These are phyloP conservation scores for Moricandia moricandioides DNA, from an alignment of 345 rosid genomes.

Conservation along the genomic window DNA sequence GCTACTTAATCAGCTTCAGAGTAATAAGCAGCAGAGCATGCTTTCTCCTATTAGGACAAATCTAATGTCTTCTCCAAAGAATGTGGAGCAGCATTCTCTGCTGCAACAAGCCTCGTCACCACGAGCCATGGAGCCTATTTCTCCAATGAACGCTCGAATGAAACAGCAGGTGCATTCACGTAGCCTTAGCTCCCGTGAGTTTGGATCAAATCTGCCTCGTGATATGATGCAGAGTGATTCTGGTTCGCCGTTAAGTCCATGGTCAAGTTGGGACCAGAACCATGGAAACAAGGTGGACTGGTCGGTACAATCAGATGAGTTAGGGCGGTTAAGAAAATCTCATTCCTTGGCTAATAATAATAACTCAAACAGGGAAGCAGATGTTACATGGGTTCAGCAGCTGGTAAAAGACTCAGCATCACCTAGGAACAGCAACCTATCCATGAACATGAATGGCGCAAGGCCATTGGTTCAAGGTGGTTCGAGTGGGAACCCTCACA, in stretches of 20 bases:
- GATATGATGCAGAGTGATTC: constrained; percentile 30
- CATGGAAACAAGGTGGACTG: constrained; percentile 52
- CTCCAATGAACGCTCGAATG: constrained; percentile 61
- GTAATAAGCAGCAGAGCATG: constrained; percentile 72
- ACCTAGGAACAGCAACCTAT: constrained; percentile 44
- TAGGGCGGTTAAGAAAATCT: constrained; percentile 48
- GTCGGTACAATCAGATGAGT: constrained; percentile 56
- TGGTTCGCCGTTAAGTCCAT: constrained; percentile 63
- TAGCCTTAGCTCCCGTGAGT: constrained; percentile 64
- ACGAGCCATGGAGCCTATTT: constrained; percentile 67
- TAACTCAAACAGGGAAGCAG: constrained; percentile 52
- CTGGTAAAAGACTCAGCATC: constrained; percentile 69
- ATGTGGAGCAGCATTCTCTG: constrained; percentile 59
- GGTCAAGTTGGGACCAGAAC: constrained; percentile 85
- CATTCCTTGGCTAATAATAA: constrained; percentile 44
- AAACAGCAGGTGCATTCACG: constrained; percentile 58
- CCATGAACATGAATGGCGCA: constrained; percentile 34
- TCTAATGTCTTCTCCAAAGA: constrained; percentile 54
- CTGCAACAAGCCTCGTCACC: constrained; percentile 59
- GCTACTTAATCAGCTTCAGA: constrained; percentile 58
- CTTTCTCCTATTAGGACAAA: constrained; percentile 70
- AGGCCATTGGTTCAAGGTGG: constrained; percentile 38
- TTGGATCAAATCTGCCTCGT: constrained; percentile 50
- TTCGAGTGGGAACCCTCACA: constrained; percentile 36
- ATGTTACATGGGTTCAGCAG: constrained; percentile 80